Conservation (phyloP, 2,329 filamentous ascomycete species). For the Talaromyces sp. region DNA sequence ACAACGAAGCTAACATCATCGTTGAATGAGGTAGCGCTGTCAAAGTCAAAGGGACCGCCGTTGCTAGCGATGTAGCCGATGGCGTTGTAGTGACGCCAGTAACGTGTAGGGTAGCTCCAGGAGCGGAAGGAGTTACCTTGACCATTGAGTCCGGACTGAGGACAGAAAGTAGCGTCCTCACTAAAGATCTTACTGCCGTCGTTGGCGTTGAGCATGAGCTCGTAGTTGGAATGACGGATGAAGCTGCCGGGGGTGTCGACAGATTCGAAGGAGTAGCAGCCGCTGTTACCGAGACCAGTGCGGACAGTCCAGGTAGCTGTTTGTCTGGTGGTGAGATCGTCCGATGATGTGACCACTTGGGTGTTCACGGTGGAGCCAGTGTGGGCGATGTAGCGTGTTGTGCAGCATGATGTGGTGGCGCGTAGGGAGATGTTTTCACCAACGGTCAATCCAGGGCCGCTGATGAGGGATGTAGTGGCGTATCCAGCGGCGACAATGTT, state of each 20-base stretch:
- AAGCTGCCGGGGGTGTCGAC: slow-evolving; percentile 57
- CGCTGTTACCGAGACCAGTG: slow-evolving; percentile 54
- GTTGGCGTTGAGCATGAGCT: slow-evolving; percentile 47
- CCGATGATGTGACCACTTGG: slow-evolving; percentile 53
- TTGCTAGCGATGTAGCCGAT: slow-evolving; percentile 51
- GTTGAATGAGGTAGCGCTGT: slow-evolving; percentile 49
- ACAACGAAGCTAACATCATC: slow-evolving; percentile 55
- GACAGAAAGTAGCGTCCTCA: slow-evolving; percentile 64
- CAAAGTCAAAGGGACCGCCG: slow-evolving; percentile 56
- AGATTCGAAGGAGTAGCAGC: slow-evolving; percentile 61
- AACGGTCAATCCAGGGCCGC: slow-evolving; percentile 4
- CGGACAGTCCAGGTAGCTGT: slow-evolving; percentile 54
- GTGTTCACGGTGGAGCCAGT: slow-evolving; percentile 51
- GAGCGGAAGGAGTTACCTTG: slow-evolving; percentile 52
- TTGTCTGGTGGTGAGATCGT: slow-evolving; percentile 48
- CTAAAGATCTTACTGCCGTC: slow-evolving; percentile 56
- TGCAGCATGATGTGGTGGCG: slow-evolving; percentile 55
- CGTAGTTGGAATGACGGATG: slow-evolving; percentile 56
- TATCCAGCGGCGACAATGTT: slow-evolving; percentile 12
- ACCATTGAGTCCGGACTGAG: slow-evolving; percentile 51
- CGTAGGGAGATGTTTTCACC: slow-evolving; percentile 46
- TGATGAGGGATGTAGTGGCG: slow-evolving; percentile 13
- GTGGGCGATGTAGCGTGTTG: slow-evolving; percentile 55
- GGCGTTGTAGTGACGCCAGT: slow-evolving; percentile 53
- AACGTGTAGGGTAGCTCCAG: slow-evolving; percentile 61